phyloP scores from a whole-genome alignment of 208 protist species.

The Zelonia costaricensis region DNA sequence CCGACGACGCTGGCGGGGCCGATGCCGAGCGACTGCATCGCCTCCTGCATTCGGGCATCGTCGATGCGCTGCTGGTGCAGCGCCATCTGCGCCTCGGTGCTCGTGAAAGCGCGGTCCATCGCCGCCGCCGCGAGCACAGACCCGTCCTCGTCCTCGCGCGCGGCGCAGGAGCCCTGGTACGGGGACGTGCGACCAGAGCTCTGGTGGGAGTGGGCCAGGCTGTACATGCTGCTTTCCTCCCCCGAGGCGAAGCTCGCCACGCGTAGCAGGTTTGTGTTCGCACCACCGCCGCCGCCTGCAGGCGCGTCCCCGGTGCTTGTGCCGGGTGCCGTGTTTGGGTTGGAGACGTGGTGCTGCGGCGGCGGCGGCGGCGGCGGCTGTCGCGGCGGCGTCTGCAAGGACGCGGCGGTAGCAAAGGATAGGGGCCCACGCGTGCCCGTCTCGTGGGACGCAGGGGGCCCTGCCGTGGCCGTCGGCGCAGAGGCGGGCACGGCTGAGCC shows the following conservation, averaged over 20 bases:
- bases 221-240: conserved; percentile 25
- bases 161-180: background rate
- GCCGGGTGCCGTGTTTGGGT: background rate
- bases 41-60: conserved; percentile 17
- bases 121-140: background rate
- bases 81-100: conserved; percentile 19
- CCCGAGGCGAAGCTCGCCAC: conserved; percentile 6
- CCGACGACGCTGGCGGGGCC: background rate
- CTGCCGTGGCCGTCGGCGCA: too few species aligned
- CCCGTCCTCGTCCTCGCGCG: background rate
- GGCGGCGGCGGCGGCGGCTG: background rate
- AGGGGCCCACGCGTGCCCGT: too few species aligned
- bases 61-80: conserved; percentile 5
- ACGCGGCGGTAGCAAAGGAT: too few species aligned
- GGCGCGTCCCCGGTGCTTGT: too few species aligned
- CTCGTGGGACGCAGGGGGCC: too few species aligned
- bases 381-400: background rate
- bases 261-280: background rate
- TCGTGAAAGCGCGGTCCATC: conserved; percentile 28
- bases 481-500: too few species aligned
- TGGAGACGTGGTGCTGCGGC: background rate
- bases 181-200: background rate
- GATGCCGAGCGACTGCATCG: conserved; percentile 6
- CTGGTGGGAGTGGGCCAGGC: conserved; percentile 7
- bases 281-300: background rate